Base-by-base conservation (phyloP, 2,329 filamentous ascomycete genomes). In the Arachnomyces sp. region DNA sequence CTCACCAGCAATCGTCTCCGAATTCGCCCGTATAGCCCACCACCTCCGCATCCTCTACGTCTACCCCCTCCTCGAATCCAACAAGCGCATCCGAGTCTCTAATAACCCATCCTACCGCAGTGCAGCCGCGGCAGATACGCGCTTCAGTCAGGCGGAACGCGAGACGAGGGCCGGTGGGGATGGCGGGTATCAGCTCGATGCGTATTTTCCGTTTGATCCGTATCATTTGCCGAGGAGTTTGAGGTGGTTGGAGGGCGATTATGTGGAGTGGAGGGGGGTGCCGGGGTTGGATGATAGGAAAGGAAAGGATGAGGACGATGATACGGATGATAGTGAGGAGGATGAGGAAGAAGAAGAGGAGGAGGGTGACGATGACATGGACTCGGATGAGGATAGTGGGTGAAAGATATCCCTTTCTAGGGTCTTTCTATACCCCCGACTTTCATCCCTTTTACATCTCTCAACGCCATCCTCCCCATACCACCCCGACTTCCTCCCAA, bases 131-230 rank as follows among this genome's bases (percentile, higher is more conserved):
- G 34, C 46, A 14, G 61, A 63, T 36, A 52, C 60, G 7, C 54
- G 59, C 37, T 67, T 66, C 43, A 25, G 54, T 37, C 60, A 65
- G 12, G 59, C 67, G 3, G 70, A 74, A 40, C 73, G 77, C 34
- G 75, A 80, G 50, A 76, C 69, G 40, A 68, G 54, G 44, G 68
- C 60, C 43, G 65, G 80, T 39, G 83, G 84, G 43, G 86, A 94
- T 50, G 79, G 81, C 46, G 82, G 79, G 54, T 81, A 90, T 54
- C 82, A 94, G 61, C 74, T 98, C 2, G 89, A 96, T 51, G 84
- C 88, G 0, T 95, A 94, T 60, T 98, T 96, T 56, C 92, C 92
- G 0, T 98, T 98, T 55, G 92, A 98, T 58, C 93, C 93, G 2
- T 98, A 96, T 61, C 83, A 90, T 54, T 70, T 98, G 36, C 89